These are phyloP conservation scores for Nitzschia inconspicua DNA, from an alignment of 108 stramenopile genomes.

Conservation along the genomic window DNA sequence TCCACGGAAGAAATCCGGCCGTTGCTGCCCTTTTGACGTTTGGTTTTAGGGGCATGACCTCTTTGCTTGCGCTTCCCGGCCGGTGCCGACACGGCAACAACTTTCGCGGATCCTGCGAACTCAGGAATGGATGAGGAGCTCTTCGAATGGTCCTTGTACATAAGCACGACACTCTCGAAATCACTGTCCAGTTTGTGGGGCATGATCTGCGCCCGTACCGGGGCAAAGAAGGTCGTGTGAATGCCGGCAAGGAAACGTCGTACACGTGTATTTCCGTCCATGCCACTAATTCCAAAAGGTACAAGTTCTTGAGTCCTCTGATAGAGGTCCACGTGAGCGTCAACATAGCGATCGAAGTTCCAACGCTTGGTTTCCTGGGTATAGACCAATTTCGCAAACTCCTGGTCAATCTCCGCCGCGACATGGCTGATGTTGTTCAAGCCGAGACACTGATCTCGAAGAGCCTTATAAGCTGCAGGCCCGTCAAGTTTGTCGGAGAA, in stretches of 20 bases:
- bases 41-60: too few species aligned
- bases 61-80: too few species aligned
- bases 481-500: not conserved
- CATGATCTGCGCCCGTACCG: not conserved
- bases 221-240: not conserved
- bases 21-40: too few species aligned
- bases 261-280: not conserved
- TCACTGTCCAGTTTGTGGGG: too few species aligned
- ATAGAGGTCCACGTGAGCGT: not conserved
- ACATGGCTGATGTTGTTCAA: constrained; percentile 1
- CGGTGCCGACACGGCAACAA: too few species aligned
- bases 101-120: too few species aligned
- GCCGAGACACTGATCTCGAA: not conserved
- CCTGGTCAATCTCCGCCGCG: not conserved
- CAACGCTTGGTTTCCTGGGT: not conserved
- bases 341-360: not conserved
- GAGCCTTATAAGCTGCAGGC: not conserved
- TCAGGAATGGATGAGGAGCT: too few species aligned
- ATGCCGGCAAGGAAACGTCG: not conserved
- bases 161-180: too few species aligned
- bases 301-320: not conserved
- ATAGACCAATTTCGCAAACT: not conserved
- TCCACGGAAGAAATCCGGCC: too few species aligned
- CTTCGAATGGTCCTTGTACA: too few species aligned
- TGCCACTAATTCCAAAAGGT: not conserved